These are phyloP conservation scores for Diacronema lutheri DNA, from an alignment of 78 protist species.

Conservation along the genomic window DNA sequence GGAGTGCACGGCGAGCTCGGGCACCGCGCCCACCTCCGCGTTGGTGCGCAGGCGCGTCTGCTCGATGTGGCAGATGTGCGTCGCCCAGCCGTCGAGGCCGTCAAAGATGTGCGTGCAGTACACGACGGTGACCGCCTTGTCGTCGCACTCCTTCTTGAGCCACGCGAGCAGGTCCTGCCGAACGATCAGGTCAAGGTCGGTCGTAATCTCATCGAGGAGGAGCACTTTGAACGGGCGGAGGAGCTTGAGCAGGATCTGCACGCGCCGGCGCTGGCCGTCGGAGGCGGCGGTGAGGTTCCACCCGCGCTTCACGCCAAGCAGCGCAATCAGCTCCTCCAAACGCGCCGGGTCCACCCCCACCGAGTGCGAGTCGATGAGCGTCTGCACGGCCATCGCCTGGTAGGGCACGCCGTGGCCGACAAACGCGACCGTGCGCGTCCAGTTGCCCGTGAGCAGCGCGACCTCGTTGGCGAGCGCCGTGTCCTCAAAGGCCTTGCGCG, in stretches of 20 bases:
- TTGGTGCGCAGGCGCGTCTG: not conserved
- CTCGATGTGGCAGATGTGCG: conserved; percentile 15
- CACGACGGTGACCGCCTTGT: conserved; percentile 11
- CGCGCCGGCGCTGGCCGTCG: conserved; percentile 63
- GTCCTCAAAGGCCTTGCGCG: conserved; percentile 1
- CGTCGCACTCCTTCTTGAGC: conserved; percentile 23
- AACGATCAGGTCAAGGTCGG: conserved; percentile 56
- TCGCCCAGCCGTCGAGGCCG: conserved; percentile 61
- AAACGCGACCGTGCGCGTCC: conserved; percentile 24
- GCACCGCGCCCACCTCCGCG: not conserved
- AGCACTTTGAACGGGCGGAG: not conserved
- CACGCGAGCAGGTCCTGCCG: conserved; percentile 44
- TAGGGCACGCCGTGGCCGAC: not conserved
- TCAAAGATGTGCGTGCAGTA: conserved; percentile 69
- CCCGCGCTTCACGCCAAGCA: conserved; percentile 32
- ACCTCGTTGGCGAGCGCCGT: not conserved
- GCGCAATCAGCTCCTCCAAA: not conserved
- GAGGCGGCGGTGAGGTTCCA: conserved; percentile 29
- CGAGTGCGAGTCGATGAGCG: not conserved
- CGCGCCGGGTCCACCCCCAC: not conserved
- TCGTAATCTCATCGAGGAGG: conserved; percentile 66
- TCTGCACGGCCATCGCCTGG: conserved; percentile 19
- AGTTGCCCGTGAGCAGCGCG: conserved; percentile 25
- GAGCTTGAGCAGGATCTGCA: conserved; percentile 54
- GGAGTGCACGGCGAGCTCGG: not conserved